Evolutionary conservation across 306 rosid species (phyloP), one percentile per base, ranked within the genome.

Genomic region (Calophaca sinica): DNA sequence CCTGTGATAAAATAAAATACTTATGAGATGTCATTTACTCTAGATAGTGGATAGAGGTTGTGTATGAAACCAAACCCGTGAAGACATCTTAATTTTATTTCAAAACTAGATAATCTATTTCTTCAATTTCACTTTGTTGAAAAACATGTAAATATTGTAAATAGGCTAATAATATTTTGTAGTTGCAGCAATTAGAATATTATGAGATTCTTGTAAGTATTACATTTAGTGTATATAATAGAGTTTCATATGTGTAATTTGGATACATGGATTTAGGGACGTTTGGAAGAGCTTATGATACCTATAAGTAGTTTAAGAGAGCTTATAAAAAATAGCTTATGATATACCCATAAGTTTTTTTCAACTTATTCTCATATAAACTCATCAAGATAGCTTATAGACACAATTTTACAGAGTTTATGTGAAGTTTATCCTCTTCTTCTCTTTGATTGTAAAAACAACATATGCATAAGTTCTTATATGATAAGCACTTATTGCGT

Each of bases 1-100:
- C 96, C 98, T 94, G 78, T 38, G 63, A 68, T 15, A 81, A 38
- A 72, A 70, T 48, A 10, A 61, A 70, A 68, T 35, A 42, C 45
- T 63, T 64, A 46, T 70, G 51, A 55, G 13, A 26, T 3, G 80
- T 14, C 9, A 6, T 63, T 45, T 61, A 13, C 20, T 41, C 32
- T 2, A 52, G 32, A 42, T 66, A 26, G 35, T 31, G 57, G 70
- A 59, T 68, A 32, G 63, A 51, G 53, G 33, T 9, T 61, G 48
- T 66, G 54, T 3, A 62, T 45, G 62, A 64, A 80, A 65, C 38
- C 60, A 66, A 73, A 38, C n/a, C 65, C 68, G 26, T 64, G 20
- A 58, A 58, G 14, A 36, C 28, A 73, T 49, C 51, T 7, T 26
- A 54, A 44, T 35, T 35, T 62, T 62, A 42, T 62, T 61, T 32